phyloP scores from a whole-genome alignment of 805 yeast species.

The Pichia paraexigua region DNA sequence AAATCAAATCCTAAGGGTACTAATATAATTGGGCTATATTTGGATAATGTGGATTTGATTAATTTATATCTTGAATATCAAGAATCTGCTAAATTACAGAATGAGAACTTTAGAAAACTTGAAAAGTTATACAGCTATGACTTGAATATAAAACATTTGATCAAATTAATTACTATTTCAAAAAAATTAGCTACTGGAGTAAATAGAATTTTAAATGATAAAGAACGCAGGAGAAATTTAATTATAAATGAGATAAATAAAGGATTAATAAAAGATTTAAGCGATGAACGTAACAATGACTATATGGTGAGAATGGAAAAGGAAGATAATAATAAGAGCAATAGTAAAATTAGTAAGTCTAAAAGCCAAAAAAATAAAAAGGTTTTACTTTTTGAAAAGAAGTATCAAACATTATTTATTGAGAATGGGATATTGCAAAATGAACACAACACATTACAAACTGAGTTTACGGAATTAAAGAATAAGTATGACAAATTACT shows the following conservation, averaged over 20 bases:
- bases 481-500: background rate
- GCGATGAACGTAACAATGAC: background rate
- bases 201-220: background rate
- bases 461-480: background rate
- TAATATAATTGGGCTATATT: background rate
- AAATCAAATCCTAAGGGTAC: background rate
- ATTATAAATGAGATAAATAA: background rate
- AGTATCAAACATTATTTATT: conserved; percentile 1
- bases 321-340: background rate
- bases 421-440: background rate
- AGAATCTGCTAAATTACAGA: background rate
- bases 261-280: background rate
- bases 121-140: background rate
- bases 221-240: background rate
- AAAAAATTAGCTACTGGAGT: background rate
- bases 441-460: background rate
- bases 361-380: background rate
- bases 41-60: background rate
- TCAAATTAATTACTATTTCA: background rate
- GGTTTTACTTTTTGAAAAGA: background rate
- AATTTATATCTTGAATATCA: background rate
- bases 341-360: background rate
- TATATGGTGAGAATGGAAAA: background rate
- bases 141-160: background rate
- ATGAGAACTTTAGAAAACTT: background rate